Conservation (phyloP, 169 alveolate species). For the Plasmodium vivax region DNA sequence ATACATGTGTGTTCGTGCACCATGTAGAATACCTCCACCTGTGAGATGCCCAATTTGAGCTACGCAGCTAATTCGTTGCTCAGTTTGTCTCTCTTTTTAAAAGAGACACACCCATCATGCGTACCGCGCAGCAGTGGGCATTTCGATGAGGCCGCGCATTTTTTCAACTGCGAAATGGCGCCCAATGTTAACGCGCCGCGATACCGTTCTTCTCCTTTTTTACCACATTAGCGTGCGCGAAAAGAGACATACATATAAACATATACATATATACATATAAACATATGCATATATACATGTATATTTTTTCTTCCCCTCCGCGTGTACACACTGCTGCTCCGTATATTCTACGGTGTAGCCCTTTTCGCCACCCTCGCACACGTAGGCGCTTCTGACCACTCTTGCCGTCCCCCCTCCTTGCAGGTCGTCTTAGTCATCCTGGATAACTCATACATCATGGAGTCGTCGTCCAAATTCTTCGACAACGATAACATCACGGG, state of each 20-base stretch:
- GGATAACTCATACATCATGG: conserved; percentile 49
- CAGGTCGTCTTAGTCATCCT: conserved; percentile 47
- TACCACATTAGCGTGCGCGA: background rate
- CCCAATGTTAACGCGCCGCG: background rate
- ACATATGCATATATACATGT: too few relatives aligned
- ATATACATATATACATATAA: too few relatives aligned
- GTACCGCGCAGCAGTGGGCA: background rate
- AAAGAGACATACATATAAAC: background rate
- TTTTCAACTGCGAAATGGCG: background rate
- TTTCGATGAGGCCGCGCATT: background rate
- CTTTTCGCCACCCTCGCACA: background rate
- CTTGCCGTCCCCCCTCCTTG: background rate
- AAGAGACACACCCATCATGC: background rate
- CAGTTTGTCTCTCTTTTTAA: background rate
- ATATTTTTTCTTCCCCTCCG: background rate
- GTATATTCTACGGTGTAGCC: background rate
- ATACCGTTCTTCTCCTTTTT: background rate
- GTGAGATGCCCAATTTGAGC: background rate
- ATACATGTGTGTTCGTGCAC: background rate
- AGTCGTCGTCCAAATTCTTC: conserved; percentile 59
- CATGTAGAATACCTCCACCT: background rate
- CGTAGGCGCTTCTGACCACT: background rate
- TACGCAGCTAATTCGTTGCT: background rate
- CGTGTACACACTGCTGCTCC: background rate
- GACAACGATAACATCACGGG: conserved; percentile 72